Evolutionary conservation across 257 asterid species (phyloP), one percentile per base, ranked within the genome.

Genomic region (Hygrophila difformis): DNA sequence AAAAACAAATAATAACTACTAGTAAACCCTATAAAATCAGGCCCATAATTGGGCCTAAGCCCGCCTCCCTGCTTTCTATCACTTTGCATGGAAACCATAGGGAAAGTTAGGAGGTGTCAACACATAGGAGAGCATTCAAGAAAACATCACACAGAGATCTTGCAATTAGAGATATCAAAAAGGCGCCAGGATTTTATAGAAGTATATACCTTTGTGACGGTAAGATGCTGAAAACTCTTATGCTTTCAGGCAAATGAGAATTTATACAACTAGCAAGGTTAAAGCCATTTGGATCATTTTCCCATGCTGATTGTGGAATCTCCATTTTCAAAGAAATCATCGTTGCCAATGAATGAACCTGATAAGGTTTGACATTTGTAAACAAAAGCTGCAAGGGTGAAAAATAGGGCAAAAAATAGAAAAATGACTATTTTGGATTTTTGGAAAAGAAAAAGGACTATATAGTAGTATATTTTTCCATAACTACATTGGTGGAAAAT

Each of bases 311-410:
- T 35, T 76, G 82, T 5, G 98, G 98, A 52, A 89, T 86, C 84
- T 85, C 98, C 93, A 89, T 59, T 64, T 89, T 89, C 12, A 89
- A 69, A 33, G 96, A 76, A 60, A 89, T 75, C 93, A 82, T 71
- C 42, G 98, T 89, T 5, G 96, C 92, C 59, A 89, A 62, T 5
- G 96, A 89, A 72, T 89, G 98, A n/a, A n/a, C n/a, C n/a, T n/a
- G n/a, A n/a, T n/a, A n/a, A n/a, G n/a, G n/a, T n/a, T n/a, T n/a
- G n/a, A n/a, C n/a, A n/a, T n/a, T n/a, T n/a, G n/a, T n/a, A n/a
- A n/a, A n/a, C n/a, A n/a, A n/a, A n/a, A n/a, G n/a, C n/a, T n/a
- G n/a, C n/a, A n/a, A n/a, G n/a, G n/a, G n/a, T n/a, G n/a, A n/a
- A n/a, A 46, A 38, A n/a, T n/a, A n/a, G n/a, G n/a, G n/a, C n/a